Base-by-base conservation (phyloP, 345 rosid genomes). In the Bretschneidera sinensis region DNA sequence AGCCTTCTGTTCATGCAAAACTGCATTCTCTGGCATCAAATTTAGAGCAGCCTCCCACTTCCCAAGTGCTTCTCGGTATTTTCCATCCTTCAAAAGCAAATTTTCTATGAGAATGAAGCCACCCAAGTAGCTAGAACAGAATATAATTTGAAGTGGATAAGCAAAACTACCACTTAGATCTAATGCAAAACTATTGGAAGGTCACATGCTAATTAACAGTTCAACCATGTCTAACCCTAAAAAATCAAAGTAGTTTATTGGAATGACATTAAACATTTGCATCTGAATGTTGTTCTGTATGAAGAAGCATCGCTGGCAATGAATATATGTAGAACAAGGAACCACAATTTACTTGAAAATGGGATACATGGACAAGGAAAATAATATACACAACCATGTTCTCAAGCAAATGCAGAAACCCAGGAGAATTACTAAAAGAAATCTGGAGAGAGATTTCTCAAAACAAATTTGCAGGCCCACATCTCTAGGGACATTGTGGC, bases 41-140 rank as follows among this genome's bases (percentile, higher is more conserved):
- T 69, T 89, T 57, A 89, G 85, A 66, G 96, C 83, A 65, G 86
- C 76, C 81, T 85, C 95, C 96, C 96, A 92, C 75, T 88, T 88
- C 60, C 86, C 95, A 54, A 88, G 81, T 48, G 96, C 98, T 78
- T 88, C 96, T 53, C 75, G 71, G 58, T 80, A 92, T 68, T 83
- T 88, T 24, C 92, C 91, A 35, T 86, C 92, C 96, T 92, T 79
- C 54, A 77, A 60, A 66, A 63, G 13, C 20, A 67, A 51, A 63
- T 54, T 45, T 59, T 28, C 17, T 17, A 43, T 24, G 20, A 16
- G 17, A 51, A 49, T 60, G n/a, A n/a, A n/a, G n/a, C n/a, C 60
- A 62, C 4, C 17, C 6, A 16, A 20, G 17, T 15, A 31, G 11
- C 21, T 14, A 53, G 4, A 55, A 13, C 11, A 52, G 20, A 50